Conservation (phyloP, 2,329 filamentous ascomycete species). For the Coleophoma eucalyptorum region DNA sequence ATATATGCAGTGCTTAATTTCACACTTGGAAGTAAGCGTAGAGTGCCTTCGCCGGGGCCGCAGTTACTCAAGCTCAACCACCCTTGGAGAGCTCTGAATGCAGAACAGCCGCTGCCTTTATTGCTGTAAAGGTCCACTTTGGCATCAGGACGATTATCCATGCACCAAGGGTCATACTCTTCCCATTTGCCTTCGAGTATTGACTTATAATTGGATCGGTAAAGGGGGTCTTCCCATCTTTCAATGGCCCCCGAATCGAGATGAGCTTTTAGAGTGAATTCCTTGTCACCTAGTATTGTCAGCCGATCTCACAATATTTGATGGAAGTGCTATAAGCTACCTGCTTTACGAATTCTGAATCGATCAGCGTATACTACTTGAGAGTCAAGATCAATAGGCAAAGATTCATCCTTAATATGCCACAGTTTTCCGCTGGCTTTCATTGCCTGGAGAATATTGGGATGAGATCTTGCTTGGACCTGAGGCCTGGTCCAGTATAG, state of each 20-base stretch:
- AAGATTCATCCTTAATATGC: background rate
- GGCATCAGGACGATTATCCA: background rate
- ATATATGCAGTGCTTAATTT: background rate
- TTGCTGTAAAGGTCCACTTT: background rate
- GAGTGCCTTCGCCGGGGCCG: background rate
- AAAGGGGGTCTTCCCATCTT: background rate
- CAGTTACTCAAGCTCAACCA: background rate
- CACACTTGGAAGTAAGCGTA: background rate
- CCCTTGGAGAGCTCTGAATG: background rate
- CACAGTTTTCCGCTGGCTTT: background rate
- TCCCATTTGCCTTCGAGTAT: background rate
- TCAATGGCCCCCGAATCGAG: background rate
- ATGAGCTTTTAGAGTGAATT: background rate
- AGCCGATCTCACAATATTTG: too few relatives aligned
- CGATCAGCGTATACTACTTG: background rate
- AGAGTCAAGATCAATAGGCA: background rate
- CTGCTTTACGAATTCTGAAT: background rate
- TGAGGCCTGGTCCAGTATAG: background rate
- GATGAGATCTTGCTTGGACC: background rate
- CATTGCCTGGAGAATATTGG: background rate
- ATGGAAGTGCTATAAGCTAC: too few relatives aligned
- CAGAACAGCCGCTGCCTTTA: background rate
- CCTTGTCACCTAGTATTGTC: background rate
- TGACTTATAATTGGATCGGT: background rate
- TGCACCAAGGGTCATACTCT: background rate